phyloP scores from a whole-genome alignment of 139 green algal genomes.

The Diplosphaera chodatii region DNA sequence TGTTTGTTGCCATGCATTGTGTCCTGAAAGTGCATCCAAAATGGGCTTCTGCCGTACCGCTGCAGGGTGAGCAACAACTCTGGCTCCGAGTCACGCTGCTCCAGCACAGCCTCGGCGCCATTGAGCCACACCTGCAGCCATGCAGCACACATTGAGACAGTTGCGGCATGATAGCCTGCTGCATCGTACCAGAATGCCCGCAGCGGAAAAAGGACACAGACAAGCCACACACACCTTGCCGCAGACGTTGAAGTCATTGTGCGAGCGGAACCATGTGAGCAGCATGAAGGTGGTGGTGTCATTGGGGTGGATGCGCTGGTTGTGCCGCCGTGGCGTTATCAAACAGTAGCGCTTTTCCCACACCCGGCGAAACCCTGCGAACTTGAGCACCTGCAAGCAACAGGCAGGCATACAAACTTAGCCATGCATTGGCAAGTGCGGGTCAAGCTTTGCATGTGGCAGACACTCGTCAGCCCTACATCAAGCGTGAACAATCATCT shows the following conservation, averaged over 20 bases:
- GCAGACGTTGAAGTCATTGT: not conserved
- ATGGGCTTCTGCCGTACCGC: not conserved
- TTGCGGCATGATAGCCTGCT: no score
- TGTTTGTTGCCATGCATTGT: no score
- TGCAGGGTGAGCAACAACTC: not conserved
- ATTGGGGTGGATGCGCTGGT: not conserved
- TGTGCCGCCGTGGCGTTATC: not conserved
- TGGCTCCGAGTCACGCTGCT: not conserved
- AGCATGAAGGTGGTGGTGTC: not conserved
- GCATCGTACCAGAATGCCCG: no score
- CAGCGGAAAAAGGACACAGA: no score
- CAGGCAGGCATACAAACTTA: no score
- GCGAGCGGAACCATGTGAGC: not conserved
- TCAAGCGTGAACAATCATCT: no score
- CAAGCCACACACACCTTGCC: not conserved
- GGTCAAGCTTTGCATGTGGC: no score
- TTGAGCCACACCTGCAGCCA: not conserved
- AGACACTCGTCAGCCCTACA: no score
- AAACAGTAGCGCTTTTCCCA: not conserved
- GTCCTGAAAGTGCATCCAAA: no score
- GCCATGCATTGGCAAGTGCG: no score
- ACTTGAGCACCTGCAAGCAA: not conserved
- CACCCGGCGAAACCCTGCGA: not conserved
- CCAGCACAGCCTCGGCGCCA: not conserved
- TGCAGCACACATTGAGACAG: no score